A percentile compares a stretch with the other conserved stretches of the same genome.
Evolutionary conservation across 148 eudicot genomes (phyloP).

Genomic region (Rheum nobile): DNA sequence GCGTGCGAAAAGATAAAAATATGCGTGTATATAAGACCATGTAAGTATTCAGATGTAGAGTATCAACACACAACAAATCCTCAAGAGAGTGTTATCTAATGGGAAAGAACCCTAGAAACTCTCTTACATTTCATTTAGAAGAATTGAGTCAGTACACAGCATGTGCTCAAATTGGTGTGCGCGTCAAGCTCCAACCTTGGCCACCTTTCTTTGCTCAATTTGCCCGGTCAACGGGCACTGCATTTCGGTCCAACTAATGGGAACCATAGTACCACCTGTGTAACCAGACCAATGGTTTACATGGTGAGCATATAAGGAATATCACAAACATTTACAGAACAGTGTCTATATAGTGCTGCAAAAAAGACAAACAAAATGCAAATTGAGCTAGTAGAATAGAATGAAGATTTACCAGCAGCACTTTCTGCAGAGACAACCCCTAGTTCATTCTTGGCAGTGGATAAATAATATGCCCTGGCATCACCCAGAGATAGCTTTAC

Average conservation of each 20-base stretch:
- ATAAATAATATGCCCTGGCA: conserved; percentile 91
- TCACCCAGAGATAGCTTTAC: conserved; percentile 85
- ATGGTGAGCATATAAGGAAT: not conserved
- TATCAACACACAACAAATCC: too few species aligned
- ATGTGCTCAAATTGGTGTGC: too few species aligned
- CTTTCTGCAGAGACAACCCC: conserved; percentile 98
- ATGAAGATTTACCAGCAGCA: conserved; percentile 43
- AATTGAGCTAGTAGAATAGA: not conserved
- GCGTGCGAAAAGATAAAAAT: too few species aligned
- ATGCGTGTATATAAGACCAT: too few species aligned
- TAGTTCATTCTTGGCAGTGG: conserved; percentile 86
- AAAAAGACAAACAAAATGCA: not conserved
- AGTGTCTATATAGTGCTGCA: not conserved
- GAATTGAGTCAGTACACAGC: too few species aligned
- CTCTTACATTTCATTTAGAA: too few species aligned
- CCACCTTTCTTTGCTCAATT: conserved; percentile 89
- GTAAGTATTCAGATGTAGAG: too few species aligned
- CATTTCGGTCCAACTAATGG: conserved; percentile 99
- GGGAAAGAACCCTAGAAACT: too few species aligned
- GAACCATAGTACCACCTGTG: conserved; percentile 81
- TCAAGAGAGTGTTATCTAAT: too few species aligned
- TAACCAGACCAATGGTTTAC: not conserved
- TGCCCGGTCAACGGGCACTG: conserved; percentile 91
- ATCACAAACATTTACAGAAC: not conserved
- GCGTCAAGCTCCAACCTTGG: conserved; percentile 73